Evolutionary conservation across 2,329 filamentous ascomycete species (phyloP).

Genomic region (Orbilia blumenaviensis): DNA sequence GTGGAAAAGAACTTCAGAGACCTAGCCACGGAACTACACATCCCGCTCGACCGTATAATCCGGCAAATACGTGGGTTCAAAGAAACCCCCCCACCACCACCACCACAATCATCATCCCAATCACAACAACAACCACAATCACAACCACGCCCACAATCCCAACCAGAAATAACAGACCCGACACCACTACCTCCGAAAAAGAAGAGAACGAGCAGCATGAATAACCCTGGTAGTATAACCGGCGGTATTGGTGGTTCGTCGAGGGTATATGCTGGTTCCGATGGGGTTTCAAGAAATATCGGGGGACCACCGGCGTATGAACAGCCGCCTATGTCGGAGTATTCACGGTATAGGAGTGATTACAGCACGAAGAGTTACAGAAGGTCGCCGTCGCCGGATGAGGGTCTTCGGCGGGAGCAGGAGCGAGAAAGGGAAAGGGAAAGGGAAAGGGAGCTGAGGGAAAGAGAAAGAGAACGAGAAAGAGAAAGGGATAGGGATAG

Average conservation of each 20-base stretch:
- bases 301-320: not conserved
- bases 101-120: not conserved
- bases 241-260: not conserved
- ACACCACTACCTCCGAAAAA: not conserved
- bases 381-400: constrained; percentile 24
- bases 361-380: constrained; percentile 15
- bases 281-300: not conserved
- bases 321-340: not conserved
- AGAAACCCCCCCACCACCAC: not conserved
- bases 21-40: constrained; percentile 27
- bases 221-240: not conserved
- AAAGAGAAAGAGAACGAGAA: not conserved
- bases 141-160: not conserved
- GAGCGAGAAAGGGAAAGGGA: not conserved
- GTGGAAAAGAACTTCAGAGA: constrained; percentile 38
- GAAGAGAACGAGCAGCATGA: not conserved
- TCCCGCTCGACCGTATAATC: constrained; percentile 38
- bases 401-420: not conserved
- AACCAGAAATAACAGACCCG: not conserved
- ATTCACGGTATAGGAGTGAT: constrained; percentile 11
- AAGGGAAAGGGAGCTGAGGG: not conserved
- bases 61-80: constrained; percentile 13
- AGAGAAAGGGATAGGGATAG: not conserved
- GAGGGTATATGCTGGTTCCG: not conserved
- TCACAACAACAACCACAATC: not conserved